Base-by-base conservation (phyloP, 805 yeast species). In the Vanderwaltozyma verrucispora region DNA sequence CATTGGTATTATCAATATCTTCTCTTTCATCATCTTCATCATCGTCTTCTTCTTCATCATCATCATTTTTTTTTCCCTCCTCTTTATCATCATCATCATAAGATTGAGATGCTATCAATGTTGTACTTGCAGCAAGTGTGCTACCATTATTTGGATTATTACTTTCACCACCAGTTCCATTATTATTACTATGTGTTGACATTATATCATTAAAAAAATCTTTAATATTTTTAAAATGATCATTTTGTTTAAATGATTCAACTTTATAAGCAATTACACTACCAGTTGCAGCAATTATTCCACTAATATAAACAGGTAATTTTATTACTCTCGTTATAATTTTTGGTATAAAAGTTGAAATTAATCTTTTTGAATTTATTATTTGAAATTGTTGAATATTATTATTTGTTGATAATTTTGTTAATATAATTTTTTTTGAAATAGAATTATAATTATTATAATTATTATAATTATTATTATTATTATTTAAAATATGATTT, bases 261-360 rank as follows among this genome's bases (percentile, higher is more conserved):
- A 88, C 82, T 57, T 92, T 89, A 59, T 88, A 88, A 15, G 88
- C 86, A 34, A 89, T 78, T 54, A 87, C 92, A 2, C 95, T 80
- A 0, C 95, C 94, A 7, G 94, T 95, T 10, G 96, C 97, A 2
- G 94, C 96, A 26, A 87, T 60, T 0, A 95, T 87, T 7, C 94
- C 88, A 2, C 96, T 97, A 0, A 87, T 64, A 44, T 80, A 80
- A 0, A 86, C 89, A 0, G 96, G 96, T 2, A 80, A 57, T 44
- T 71, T 73, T 1, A 74, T 65, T 1, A 71, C 68, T 38, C 71
- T 72, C 1, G 72, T 71, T 5, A 80, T 62, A 0, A 77, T 57
- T 53, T 72, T 77, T 18, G 80, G 79, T n/a, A 38, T 26, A 12
- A 71, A 59, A 24, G 54, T 45, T 1, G 67, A 54, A 8, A 49